A percentile compares a stretch with the other conserved stretches of the same genome.
phyloP scores from a whole-genome alignment of 1,139 yeast genomes.

The Geotrichum histeridarum region DNA sequence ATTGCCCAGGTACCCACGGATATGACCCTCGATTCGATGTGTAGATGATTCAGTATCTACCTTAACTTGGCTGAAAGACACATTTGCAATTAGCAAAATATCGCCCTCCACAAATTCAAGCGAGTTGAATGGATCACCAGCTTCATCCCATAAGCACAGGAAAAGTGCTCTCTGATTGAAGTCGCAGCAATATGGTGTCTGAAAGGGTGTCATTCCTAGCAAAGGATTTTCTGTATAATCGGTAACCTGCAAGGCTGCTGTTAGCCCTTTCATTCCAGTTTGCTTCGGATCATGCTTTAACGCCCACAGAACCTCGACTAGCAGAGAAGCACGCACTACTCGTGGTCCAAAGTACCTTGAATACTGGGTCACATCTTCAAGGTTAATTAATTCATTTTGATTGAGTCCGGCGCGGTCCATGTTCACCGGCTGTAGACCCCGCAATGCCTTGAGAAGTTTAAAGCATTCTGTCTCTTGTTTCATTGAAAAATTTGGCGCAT shows the following conservation, averaged over 20 bases:
- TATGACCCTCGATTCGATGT: constrained; percentile 11
- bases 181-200: constrained; percentile 11
- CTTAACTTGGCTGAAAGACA: not conserved
- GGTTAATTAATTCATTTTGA: constrained; percentile 4
- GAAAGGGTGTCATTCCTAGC: constrained; percentile 9
- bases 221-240: constrained; percentile 11
- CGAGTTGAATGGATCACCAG: constrained; percentile 10
- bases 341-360: not conserved
- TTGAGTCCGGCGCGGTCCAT: not conserved
- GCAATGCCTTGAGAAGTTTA: constrained; percentile 1
- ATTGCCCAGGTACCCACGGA: not conserved
- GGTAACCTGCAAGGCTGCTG: constrained; percentile 10
- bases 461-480: not conserved
- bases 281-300: not conserved
- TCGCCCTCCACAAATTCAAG: constrained; percentile 9
- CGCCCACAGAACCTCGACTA: constrained; percentile 15
- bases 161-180: constrained; percentile 12
- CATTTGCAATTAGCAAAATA: constrained; percentile 10
- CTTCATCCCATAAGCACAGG: constrained; percentile 12
- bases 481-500: not conserved
- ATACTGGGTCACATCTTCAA: not conserved
- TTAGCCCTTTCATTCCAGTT: not conserved
- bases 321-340: constrained; percentile 3
- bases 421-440: constrained; percentile 1
- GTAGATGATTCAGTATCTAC: not conserved